Conservation (phyloP, 2,329 filamentous ascomycete genomes). For the Claviceps digitariae region DNA sequence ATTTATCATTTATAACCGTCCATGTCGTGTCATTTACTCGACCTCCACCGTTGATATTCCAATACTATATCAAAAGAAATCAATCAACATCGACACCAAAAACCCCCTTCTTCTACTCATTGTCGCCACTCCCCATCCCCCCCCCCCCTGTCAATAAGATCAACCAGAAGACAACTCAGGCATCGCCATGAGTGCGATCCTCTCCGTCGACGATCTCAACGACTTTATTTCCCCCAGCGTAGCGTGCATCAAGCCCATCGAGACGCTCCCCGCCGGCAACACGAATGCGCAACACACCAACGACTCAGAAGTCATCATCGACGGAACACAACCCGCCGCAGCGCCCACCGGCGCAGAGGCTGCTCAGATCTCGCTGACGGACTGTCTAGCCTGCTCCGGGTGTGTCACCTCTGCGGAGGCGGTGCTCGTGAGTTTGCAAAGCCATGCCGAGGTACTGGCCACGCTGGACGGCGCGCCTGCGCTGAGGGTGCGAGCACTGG, state of each 20-base stretch:
- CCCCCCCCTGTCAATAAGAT: background rate
- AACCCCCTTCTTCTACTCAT: too few relatives aligned
- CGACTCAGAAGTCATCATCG: slow-evolving; percentile 81
- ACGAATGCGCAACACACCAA: slow-evolving; percentile 12
- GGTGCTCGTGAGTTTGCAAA: slow-evolving; percentile 89
- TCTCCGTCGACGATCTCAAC: slow-evolving; percentile 92
- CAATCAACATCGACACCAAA: too few relatives aligned
- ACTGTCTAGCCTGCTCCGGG: slow-evolving; percentile 93
- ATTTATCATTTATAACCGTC: too few relatives aligned
- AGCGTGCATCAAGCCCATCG: slow-evolving; percentile 94
- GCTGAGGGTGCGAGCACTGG: slow-evolving; percentile 21
- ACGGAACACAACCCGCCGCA: slow-evolving; percentile 54
- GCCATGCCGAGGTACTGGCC: slow-evolving; percentile 77
- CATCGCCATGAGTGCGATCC: slow-evolving; percentile 78
- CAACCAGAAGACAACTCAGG: background rate
- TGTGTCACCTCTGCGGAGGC: slow-evolving; percentile 97
- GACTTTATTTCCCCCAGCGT: slow-evolving; percentile 98
- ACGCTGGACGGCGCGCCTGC: slow-evolving; percentile 58
- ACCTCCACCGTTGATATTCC: too few relatives aligned
- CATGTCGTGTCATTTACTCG: too few relatives aligned
- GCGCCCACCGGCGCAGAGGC: slow-evolving; percentile 48
- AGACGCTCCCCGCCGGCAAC: slow-evolving; percentile 60
- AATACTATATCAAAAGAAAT: too few relatives aligned
- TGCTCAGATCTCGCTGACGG: slow-evolving; percentile 88
- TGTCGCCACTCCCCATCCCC: background rate